These are phyloP conservation scores for Auricularia heimuer DNA, from an alignment of 768 basidiomycete genomes.

Conservation along the genomic window DNA sequence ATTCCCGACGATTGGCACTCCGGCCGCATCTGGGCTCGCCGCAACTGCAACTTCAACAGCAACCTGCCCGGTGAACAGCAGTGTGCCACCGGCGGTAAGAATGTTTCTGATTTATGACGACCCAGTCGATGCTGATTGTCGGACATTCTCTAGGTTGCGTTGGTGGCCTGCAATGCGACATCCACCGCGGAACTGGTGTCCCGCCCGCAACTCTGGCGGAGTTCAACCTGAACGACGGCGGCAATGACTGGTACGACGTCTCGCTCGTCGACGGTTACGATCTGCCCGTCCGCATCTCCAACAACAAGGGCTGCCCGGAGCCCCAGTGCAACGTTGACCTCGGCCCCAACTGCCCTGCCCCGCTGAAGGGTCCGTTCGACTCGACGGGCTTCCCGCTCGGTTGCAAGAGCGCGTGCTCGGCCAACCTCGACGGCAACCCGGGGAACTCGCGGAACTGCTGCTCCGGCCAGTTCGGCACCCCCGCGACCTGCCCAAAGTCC, in stretches of 20 bases:
- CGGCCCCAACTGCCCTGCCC: conserved; percentile 43
- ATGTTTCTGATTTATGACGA: conserved; percentile 19
- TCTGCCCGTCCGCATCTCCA: conserved; percentile 48
- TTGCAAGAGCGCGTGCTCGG: conserved; percentile 49
- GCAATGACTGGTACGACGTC: conserved; percentile 1
- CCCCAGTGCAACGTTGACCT: conserved; percentile 53
- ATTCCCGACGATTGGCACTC: conserved; percentile 59
- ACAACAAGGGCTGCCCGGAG: conserved; percentile 43
- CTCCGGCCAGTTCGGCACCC: conserved; percentile 41
- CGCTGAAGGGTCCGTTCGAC: conserved; percentile 44
- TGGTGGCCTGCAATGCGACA: conserved; percentile 28
- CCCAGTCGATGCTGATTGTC: not conserved
- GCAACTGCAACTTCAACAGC: conserved; percentile 28
- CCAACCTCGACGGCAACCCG: conserved; percentile 29
- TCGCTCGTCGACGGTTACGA: conserved; percentile 43
- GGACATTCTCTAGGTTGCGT: conserved; percentile 5
- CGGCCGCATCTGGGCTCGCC: conserved; percentile 52
- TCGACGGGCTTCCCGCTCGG: conserved; percentile 46
- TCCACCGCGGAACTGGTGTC: conserved; percentile 21
- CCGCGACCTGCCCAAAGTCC: conserved; percentile 46
- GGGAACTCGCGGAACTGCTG: conserved; percentile 56
- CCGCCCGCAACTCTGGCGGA: conserved; percentile 29
- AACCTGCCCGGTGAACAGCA: conserved; percentile 22
- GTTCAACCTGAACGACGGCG: conserved; percentile 15
- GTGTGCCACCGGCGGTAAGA: conserved; percentile 26